A percentile compares a stretch with the other conserved stretches of the same genome.
phyloP scores from a whole-genome alignment of 768 basidiomycete genomes.

The Sporobolomyces phaffii region DNA sequence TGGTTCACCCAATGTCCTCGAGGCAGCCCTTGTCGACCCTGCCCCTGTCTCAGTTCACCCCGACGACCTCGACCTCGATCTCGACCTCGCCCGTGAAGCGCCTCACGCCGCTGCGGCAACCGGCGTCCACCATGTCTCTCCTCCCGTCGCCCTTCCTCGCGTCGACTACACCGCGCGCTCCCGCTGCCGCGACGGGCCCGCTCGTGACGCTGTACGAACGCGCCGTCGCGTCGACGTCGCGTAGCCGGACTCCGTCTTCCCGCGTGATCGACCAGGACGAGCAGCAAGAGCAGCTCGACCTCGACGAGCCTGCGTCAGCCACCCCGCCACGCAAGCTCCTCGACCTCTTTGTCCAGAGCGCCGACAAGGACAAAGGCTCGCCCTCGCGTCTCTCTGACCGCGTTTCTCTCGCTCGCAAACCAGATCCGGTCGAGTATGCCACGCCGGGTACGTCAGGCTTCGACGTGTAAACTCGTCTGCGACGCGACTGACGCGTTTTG shows the following conservation, averaged over 20 bases:
- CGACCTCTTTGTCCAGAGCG: constrained; percentile 17
- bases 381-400: background rate
- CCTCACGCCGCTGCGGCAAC: background rate
- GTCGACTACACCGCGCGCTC: background rate
- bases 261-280: constrained; percentile 13
- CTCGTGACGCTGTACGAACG: constrained; percentile 17
- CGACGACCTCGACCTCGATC: background rate
- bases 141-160: constrained; percentile 10
- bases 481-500: constrained; percentile 6
- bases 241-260: background rate
- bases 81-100: background rate
- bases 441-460: background rate
- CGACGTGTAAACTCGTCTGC: too few species aligned
- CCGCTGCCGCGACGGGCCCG: background rate
- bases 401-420: background rate
- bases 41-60: constrained; percentile 9
- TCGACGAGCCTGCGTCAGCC: background rate
- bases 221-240: background rate
- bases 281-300: background rate
- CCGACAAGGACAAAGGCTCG: background rate
- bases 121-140: background rate
- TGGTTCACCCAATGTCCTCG: background rate
- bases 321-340: constrained; percentile 18
- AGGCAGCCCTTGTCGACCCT: constrained; percentile 10
- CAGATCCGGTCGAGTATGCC: background rate